Base-by-base conservation (phyloP, 2,329 filamentous ascomycete genomes). In the Paecilomyces formosus region DNA sequence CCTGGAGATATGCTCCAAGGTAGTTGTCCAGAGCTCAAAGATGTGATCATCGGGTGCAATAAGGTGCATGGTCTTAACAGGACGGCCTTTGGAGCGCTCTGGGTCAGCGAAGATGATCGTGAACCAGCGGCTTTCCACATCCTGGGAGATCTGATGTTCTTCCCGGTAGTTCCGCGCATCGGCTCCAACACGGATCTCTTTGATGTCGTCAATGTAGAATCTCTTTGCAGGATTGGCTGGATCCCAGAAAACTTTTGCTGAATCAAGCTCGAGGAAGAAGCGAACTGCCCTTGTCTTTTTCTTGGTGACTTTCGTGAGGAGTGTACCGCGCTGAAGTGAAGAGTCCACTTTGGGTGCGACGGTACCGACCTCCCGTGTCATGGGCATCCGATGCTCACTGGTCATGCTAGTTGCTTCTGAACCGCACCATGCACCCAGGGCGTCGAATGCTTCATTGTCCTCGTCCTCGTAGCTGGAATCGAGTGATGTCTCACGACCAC, bases 141-240 rank as follows among this genome's bases (percentile, higher is more conserved):
- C 78, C 55, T 87, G 83, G 0, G 87, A 77, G 22, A 94, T 78
- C 45, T 86, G 85, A 69, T 89, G 90, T 72, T 97, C 92, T 66
- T 93, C 86, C 50, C 90, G 88, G 71, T 96, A 96, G 70, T 96
- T 93, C 58, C 89, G 86, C 18, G 93, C 90, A 70, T 97, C 90
- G 12, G 84, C 83, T 18, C 90, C 92, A 33, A 87, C 85, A 62
- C 92, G 87, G 54, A 97, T 92, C 69, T 96, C 92, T 68, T 90
- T 88, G 67, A 99, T 93, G 71, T 97, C 92, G 68, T 99, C 94
- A 62, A 99, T 90, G 72, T 96, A 95, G 63, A 99, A 88, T 56
- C 85, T 86, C 72, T 97, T 97, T 24, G 86, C 84, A 0, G 89
- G 87, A 35, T 90, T 86, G 8, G 82, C 85, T 53, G 86, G 83